Conservation (phyloP, 805 yeast species). For the Cyberlindnera samutprakarnensis region DNA sequence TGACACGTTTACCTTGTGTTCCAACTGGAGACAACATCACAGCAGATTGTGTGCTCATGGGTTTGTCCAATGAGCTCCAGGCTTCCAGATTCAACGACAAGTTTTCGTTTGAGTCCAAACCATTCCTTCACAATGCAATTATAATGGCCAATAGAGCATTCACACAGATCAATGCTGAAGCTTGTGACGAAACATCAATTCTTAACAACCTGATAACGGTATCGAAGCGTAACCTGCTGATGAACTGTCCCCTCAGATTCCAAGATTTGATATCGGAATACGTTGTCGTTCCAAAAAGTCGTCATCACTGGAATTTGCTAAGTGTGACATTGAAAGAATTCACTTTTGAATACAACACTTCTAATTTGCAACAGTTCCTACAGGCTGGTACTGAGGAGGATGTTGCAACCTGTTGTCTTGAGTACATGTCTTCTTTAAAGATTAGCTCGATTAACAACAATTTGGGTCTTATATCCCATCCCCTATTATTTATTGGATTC, state of each 20-base stretch:
- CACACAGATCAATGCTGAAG: conserved; percentile 3
- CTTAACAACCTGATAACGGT: conserved; percentile 29
- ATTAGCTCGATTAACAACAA: conserved; percentile 36
- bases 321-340: conserved; percentile 41
- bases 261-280: conserved; percentile 44
- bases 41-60: conserved; percentile 11
- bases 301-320: conserved; percentile 38
- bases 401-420: conserved; percentile 1
- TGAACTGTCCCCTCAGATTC: conserved; percentile 43
- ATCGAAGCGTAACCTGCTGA: conserved; percentile 40
- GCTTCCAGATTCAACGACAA: conserved; percentile 11
- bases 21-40: conserved; percentile 1
- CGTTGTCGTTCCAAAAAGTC: conserved; percentile 30
- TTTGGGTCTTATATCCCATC: conserved; percentile 43
- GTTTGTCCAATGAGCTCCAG: conserved; percentile 21
- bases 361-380: conserved; percentile 15
- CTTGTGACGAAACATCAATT: conserved; percentile 11
- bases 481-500: conserved; percentile 33
- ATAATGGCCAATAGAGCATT: conserved; percentile 40
- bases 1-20: conserved; percentile 8
- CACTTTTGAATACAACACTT: conserved; percentile 14
- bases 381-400: conserved; percentile 13
- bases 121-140: conserved; percentile 43
- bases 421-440: conserved; percentile 3
- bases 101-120: conserved; percentile 25